A percentile compares a stretch with the other conserved stretches of the same genome.
These are phyloP conservation scores for Venturia effusa DNA, from an alignment of 2,329 filamentous ascomycete species.

Conservation along the genomic window DNA sequence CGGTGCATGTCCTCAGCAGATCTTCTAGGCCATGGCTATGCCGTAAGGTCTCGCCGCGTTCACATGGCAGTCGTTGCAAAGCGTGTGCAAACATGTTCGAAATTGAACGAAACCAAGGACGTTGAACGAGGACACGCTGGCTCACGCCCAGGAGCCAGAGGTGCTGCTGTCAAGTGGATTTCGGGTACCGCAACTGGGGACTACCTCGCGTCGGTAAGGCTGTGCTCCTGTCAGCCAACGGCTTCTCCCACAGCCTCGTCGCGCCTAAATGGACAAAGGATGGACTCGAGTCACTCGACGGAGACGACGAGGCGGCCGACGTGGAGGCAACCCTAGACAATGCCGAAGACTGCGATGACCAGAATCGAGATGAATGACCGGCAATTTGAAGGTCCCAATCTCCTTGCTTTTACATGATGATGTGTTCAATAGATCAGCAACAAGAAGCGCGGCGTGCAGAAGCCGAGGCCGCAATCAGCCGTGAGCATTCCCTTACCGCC, in stretches of 20 bases:
- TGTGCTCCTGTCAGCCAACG: background rate
- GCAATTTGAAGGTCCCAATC: background rate
- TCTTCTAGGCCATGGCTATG: background rate
- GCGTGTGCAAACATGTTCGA: background rate
- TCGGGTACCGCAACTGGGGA: background rate
- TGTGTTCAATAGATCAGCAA: background rate
- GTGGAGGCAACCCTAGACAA: background rate
- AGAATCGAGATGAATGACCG: background rate
- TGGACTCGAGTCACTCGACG: background rate
- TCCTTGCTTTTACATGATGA: background rate
- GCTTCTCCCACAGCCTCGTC: background rate
- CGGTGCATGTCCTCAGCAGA: background rate
- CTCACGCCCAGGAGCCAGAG: background rate
- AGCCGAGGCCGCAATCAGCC: background rate
- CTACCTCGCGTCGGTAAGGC: background rate
- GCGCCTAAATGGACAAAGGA: background rate
- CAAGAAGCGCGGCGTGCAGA: background rate
- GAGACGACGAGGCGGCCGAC: background rate
- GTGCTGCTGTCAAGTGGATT: background rate
- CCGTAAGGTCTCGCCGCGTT: background rate
- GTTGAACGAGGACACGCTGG: background rate
- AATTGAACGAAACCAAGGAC: background rate
- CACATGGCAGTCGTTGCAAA: background rate
- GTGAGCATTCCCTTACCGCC: background rate
- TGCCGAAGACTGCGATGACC: background rate